Evolutionary conservation across 495 filamentous ascomycete genomes (phyloP), one percentile per base, ranked within the genome.

Genomic region (Tuber microsphaerosporum): DNA sequence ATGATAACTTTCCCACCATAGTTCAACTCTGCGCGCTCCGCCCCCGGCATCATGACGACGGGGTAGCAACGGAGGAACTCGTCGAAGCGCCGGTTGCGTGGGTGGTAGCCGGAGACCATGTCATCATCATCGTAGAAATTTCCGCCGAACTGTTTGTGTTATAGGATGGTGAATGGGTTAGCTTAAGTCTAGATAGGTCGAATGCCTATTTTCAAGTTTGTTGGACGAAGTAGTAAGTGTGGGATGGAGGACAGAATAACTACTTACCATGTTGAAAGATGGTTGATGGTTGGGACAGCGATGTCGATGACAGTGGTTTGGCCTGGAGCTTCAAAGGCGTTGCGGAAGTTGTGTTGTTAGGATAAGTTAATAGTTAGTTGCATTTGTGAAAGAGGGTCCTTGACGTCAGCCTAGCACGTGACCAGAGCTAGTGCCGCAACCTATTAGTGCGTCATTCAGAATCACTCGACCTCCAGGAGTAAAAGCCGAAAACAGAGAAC

Each of bases 51-150:
- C 93, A 98, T 97, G 79, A 90, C 89, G 75, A 96, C 87, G 31
- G 95, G 96, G 81, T 98, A 99, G 85, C 93, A 97, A 45, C 95
- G 92, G 84, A 96, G 97, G 84, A 95, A 97, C 84, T 97, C 96
- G 85, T 99, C 94, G 85, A 98, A 99, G 73, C 94, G 93, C 71
- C 89, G 88, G 31, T 72, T 77, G 22, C 79, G 80, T 85, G 81
- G 42, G 16, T 74, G 68, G 45, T 77, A 80, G 42, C 71, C 71
- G 22, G 77, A n/a, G 43, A 73, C 77, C 3, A 69, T 65, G 44
- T 71, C 72, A 20, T 80, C 77, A 37, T 80, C 80, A 16, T 79
- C 80, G 42, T 81, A 83, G 72, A 75, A 81, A 72, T 76, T 72
- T 19, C 78, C 72, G 39, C 78, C 77, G 42, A 80, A 80, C 78